phyloP scores from a whole-genome alignment of 2,329 filamentous ascomycete species.

The Monilinia aucupariae region DNA sequence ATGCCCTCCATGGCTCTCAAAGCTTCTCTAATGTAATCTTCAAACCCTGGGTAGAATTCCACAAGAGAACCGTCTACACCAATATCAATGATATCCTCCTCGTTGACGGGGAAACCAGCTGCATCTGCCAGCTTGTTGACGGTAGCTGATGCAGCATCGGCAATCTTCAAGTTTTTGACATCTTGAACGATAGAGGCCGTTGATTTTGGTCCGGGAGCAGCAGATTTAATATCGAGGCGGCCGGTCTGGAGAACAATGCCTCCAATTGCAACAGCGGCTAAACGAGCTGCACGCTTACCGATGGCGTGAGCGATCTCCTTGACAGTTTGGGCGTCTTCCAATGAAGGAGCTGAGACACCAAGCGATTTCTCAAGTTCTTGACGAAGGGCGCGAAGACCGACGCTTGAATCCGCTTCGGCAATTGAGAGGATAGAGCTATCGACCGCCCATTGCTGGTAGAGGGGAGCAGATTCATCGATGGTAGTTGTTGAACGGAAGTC shows the following conservation, averaged over 20 bases:
- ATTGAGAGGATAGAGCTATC: conserved; percentile 88
- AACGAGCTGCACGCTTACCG: conserved; percentile 78
- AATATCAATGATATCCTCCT: conserved; percentile 72
- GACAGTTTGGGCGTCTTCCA: conserved; percentile 83
- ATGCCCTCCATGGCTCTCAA: conserved; percentile 71
- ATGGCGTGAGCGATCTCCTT: conserved; percentile 78
- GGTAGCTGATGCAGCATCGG: conserved; percentile 26
- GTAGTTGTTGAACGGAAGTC: conserved; percentile 64
- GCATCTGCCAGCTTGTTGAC: conserved; percentile 29
- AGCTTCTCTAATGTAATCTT: conserved; percentile 80
- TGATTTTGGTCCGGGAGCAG: conserved; percentile 24
- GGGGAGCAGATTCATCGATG: conserved; percentile 57
- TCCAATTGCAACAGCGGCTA: conserved; percentile 82
- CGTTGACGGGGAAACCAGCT: conserved; percentile 28
- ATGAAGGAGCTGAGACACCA: conserved; percentile 67
- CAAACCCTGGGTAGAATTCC: conserved; percentile 92
- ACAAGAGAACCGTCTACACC: conserved; percentile 93
- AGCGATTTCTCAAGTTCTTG: conserved; percentile 73
- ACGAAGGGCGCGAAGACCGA: conserved; percentile 66
- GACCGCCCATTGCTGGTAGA: conserved; percentile 80
- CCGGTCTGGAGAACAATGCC: conserved; percentile 78
- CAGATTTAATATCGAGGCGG: conserved; percentile 47
- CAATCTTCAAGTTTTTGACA: conserved; percentile 28
- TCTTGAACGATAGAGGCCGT: conserved; percentile 28
- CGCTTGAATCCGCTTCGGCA: conserved; percentile 72